Evolutionary conservation across 352 stramenopile species (phyloP).

Genomic region (Phytophthora ramorum): DNA sequence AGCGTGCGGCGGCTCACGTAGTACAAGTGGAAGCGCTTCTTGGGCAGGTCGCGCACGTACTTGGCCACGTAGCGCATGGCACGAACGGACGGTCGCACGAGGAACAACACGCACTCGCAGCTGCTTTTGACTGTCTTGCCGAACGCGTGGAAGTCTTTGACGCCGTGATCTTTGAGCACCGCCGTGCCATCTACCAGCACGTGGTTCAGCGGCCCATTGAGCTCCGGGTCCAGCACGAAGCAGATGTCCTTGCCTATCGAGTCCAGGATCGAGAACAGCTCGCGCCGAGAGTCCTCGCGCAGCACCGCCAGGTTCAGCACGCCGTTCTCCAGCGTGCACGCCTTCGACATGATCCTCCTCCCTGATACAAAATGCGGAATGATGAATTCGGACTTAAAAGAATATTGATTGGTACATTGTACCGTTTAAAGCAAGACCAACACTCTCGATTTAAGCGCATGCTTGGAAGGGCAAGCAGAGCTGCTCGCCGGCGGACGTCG

Average conservation of each 20-base stretch:
- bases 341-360: constrained; percentile 70
- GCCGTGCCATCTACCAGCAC: constrained; percentile 88
- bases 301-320: constrained; percentile 88
- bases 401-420: no score
- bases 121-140: constrained; percentile 79
- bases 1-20: constrained; percentile 92
- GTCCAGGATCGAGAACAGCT: constrained; percentile 88
- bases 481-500: no score
- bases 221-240: constrained; percentile 86
- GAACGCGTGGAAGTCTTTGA: constrained; percentile 88
- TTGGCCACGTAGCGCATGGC: constrained; percentile 86
- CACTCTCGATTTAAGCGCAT: no score
- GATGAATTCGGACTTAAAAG: no score
- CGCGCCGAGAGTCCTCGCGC: constrained; percentile 82
- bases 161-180: constrained; percentile 86
- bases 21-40: constrained; percentile 90
- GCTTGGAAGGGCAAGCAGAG: no score
- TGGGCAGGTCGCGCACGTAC: constrained; percentile 74
- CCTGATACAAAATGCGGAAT: not conserved
- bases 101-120: constrained; percentile 91
- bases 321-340: constrained; percentile 81
- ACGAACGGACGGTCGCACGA: constrained; percentile 81
- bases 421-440: no score
- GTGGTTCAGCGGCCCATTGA: constrained; percentile 86
- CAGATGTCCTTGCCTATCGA: constrained; percentile 88